A percentile compares a stretch with the other conserved stretches of the same genome.
Evolutionary conservation across 1,284 basidiomycete species (phyloP).

Genomic region (Austroboletus niveus): DNA sequence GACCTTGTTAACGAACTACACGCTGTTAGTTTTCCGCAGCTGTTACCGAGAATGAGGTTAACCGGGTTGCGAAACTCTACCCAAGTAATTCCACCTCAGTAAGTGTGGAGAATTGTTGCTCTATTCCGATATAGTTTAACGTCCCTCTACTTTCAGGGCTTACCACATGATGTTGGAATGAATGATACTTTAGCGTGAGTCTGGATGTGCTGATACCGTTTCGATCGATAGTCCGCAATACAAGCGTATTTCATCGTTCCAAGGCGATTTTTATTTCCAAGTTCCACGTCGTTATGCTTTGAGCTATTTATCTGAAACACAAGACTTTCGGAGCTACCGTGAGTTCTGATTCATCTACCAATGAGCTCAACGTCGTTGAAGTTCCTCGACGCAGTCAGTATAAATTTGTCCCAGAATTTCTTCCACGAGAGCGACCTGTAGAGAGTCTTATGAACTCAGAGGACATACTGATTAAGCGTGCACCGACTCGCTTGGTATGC

Average conservation of each 20-base stretch:
- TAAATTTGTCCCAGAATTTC: slow-evolving; percentile 7
- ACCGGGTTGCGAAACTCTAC: slow-evolving; percentile 8
- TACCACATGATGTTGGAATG: slow-evolving; percentile 8
- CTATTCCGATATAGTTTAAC: background rate
- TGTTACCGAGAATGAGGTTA: background rate
- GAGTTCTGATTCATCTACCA: background rate
- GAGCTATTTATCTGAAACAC: slow-evolving; percentile 19
- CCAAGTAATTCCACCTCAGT: slow-evolving; percentile 15
- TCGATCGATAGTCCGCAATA: slow-evolving; percentile 20
- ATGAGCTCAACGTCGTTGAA: background rate
- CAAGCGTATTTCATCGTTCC: slow-evolving; percentile 29
- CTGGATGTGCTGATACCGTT: background rate
- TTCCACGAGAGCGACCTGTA: slow-evolving; percentile 14
- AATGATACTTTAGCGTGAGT: slow-evolving; percentile 12
- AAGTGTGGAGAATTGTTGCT: background rate
- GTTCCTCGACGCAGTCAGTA: slow-evolving; percentile 7
- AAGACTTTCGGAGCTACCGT: slow-evolving; percentile 34
- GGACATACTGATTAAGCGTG: slow-evolving; percentile 14
- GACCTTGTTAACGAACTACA: background rate
- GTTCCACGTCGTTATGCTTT: slow-evolving; percentile 24
- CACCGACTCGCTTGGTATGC: slow-evolving; percentile 17
- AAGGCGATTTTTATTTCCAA: slow-evolving; percentile 30
- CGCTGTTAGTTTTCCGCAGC: slow-evolving; percentile 1
- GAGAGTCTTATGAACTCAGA: slow-evolving; percentile 16
- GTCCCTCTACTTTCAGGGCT: slow-evolving; percentile 3